Percentiles rank a stretch among this genome's conserved stretches.
These are phyloP conservation scores for Hanseniaspora osmophila DNA, from an alignment of 805 yeast genomes.

Conservation along the genomic window DNA sequence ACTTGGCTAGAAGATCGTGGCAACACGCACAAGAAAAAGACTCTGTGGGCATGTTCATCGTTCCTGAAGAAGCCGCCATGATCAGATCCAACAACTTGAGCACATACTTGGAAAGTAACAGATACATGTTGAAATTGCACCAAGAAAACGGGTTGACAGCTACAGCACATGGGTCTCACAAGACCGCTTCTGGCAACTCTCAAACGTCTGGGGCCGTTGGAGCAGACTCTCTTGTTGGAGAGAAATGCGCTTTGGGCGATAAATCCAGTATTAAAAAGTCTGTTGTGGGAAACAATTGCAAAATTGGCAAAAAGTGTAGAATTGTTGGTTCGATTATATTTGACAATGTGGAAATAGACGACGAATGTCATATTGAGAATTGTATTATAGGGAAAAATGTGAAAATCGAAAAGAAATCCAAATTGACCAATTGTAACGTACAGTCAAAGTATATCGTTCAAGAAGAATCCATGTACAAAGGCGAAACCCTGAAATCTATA, in stretches of 20 bases:
- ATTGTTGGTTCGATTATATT: conserved; percentile 75
- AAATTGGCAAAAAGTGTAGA: conserved; percentile 74
- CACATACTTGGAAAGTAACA: conserved; percentile 80
- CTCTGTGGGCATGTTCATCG: conserved; percentile 51
- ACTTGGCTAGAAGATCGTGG: conserved; percentile 88
- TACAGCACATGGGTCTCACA: conserved; percentile 11
- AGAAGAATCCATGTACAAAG: conserved; percentile 37
- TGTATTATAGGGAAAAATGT: conserved; percentile 69
- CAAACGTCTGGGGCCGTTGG: conserved; percentile 60
- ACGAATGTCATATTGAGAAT: conserved; percentile 66
- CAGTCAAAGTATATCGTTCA: conserved; percentile 66
- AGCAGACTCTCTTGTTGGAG: conserved; percentile 71
- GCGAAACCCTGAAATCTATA: conserved; percentile 36
- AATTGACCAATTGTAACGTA: conserved; percentile 67
- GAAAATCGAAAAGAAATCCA: conserved; percentile 46
- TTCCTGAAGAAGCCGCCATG: conserved; percentile 59
- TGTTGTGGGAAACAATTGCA: conserved; percentile 61
- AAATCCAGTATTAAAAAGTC: conserved; percentile 77
- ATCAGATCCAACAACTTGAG: conserved; percentile 66
- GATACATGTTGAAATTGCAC: conserved; percentile 54
- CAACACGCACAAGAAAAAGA: conserved; percentile 46
- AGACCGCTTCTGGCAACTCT: conserved; percentile 11
- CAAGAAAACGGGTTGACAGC: conserved; percentile 29
- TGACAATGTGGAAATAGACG: conserved; percentile 58
- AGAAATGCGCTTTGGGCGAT: conserved; percentile 55